Evolutionary conservation across 352 stramenopile species (phyloP), one percentile per base, ranked within the genome.

Genomic region (Thraustotheca clavata): DNA sequence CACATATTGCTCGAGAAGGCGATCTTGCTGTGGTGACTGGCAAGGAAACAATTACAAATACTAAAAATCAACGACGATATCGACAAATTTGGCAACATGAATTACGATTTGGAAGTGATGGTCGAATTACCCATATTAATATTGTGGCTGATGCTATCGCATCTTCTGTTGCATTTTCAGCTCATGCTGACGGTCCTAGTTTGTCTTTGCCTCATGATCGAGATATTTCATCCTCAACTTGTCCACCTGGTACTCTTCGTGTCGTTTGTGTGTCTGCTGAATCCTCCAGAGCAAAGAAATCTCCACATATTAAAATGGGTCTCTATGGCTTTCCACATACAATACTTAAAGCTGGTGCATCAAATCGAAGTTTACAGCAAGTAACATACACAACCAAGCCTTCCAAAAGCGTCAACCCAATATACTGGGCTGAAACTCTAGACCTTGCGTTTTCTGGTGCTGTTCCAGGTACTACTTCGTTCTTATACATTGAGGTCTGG

Each of bases 11-110:
- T 31, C 78, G 83, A 29, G 74, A 76, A 34, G 77, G 76, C 20
- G 82, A 93, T 62, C 62, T 91, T 16, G 84, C 84, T 0, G 84
- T 93, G 11, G 80, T 93, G 20, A 86, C 80, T 0, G 84, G 84
- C 24, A 79, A 83, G 36, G 84, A 93, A 52, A 93, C 82, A 4
- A 70, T 93, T 40, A 76, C 75, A 43, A 93, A 84, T 73, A 68
- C 68, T 14, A 41, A 69, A 35, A 93, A 85, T 69, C 74, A 82
- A 38, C 74, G 79, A 33, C 79, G 83, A 46, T 93, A 91, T 70
- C 76, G 82, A 18, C 84, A 93, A 54, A 71, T 89, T 62, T 93
- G 82, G 82, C 88, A 85, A 62, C 84, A 93, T 63, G 82, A 89
- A 60, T 70, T 93, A 29, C 81, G 82, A 4, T 91, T 93, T 50